Evolutionary conservation across 352 stramenopile species (phyloP).

Genomic region (Thalassiosira delicatula): DNA sequence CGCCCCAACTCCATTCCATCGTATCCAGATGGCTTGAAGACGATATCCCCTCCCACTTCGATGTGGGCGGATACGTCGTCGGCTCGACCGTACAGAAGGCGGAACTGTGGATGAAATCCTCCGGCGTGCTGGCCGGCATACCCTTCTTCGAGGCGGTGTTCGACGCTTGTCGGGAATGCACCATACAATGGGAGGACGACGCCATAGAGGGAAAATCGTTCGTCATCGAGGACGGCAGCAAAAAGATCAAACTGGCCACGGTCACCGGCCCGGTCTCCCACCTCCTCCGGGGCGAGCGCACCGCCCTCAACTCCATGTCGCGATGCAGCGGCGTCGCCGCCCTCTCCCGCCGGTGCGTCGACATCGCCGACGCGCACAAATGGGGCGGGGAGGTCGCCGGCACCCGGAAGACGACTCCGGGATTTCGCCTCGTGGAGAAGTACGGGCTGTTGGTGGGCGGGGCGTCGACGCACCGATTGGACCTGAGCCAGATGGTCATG

Average conservation of each 20-base stretch:
- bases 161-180: conserved; percentile 87
- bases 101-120: conserved; percentile 89
- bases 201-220: conserved; percentile 67
- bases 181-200: conserved; percentile 89
- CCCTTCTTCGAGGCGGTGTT: conserved; percentile 97
- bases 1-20: conserved; percentile 62
- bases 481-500: conserved; percentile 99
- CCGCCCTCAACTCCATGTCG: conserved; percentile 96
- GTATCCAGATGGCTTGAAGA: conserved; percentile 90
- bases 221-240: conserved; percentile 74
- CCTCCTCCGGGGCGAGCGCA: conserved; percentile 95
- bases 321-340: conserved; percentile 95
- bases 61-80: conserved; percentile 98
- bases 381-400: conserved; percentile 94
- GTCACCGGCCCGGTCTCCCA: conserved; percentile 93
- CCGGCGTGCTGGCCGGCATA: conserved; percentile 92
- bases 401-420: conserved; percentile 98
- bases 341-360: conserved; percentile 61
- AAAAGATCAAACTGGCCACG: conserved; percentile 91
- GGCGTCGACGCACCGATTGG: conserved; percentile 89
- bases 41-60: conserved; percentile 93
- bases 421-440: conserved; percentile 98
- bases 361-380: conserved; percentile 60
- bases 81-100: conserved; percentile 82
- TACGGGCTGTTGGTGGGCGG: conserved; percentile 97